phyloP scores from a whole-genome alignment of 148 eudicot genomes.

The Diospyros lotus region DNA sequence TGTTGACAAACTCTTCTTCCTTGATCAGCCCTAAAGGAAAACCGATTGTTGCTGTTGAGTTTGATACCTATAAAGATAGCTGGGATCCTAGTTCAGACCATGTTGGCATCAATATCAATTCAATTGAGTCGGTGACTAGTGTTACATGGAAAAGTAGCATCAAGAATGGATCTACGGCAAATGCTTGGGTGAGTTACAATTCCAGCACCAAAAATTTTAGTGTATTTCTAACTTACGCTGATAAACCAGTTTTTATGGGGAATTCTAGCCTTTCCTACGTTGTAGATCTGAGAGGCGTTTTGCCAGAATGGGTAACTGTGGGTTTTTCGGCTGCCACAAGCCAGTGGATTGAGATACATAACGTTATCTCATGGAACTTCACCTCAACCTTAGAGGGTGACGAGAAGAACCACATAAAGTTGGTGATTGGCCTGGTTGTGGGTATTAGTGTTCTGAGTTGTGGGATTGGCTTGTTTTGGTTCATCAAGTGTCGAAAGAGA shows the following conservation, averaged over 20 bases:
- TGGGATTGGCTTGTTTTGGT: slow-evolving; percentile 11
- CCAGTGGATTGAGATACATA: slow-evolving; percentile 18
- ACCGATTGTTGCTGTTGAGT: slow-evolving; percentile 41
- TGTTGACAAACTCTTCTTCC: background rate
- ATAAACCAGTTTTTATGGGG: slow-evolving; percentile 19
- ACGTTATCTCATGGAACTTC: slow-evolving; percentile 34
- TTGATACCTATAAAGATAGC: slow-evolving; percentile 25
- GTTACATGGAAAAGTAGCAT: slow-evolving; percentile 22
- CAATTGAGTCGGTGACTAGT: slow-evolving; percentile 24
- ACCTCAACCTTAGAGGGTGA: slow-evolving; percentile 19
- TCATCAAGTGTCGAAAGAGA: slow-evolving; percentile 15
- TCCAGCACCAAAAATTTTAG: slow-evolving; percentile 28
- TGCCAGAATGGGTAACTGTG: slow-evolving; percentile 33
- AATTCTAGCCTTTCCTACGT: slow-evolving; percentile 22
- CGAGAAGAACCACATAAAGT: background rate
- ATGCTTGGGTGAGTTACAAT: slow-evolving; percentile 42
- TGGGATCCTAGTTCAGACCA: slow-evolving; percentile 42
- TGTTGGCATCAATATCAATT: slow-evolving; percentile 45
- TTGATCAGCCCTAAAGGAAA: background rate
- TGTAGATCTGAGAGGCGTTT: slow-evolving; percentile 27
- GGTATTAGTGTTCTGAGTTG: slow-evolving; percentile 12
- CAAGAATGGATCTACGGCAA: slow-evolving; percentile 17
- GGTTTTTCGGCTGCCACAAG: slow-evolving; percentile 49
- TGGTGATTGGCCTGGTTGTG: slow-evolving; percentile 17
- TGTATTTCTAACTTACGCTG: slow-evolving; percentile 31